A percentile compares a stretch with the other conserved stretches of the same genome.
These are phyloP conservation scores for Barnettozyma pratensis DNA, from an alignment of 805 yeast species.

Conservation along the genomic window DNA sequence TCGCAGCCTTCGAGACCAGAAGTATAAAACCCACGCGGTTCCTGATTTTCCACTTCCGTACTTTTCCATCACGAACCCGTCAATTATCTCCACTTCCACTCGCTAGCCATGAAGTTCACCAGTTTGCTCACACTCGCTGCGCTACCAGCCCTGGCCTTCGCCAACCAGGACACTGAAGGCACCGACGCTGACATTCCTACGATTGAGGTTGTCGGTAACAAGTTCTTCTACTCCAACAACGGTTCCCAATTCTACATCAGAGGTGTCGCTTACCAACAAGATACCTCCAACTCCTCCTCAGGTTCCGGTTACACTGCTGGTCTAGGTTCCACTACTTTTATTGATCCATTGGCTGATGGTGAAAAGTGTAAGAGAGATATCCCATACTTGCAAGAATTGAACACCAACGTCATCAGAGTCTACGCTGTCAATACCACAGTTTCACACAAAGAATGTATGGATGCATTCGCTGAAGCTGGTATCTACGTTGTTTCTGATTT, in stretches of 20 bases:
- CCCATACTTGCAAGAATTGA: constrained; percentile 54
- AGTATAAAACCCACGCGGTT: neutral
- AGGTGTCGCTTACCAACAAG: constrained; percentile 74
- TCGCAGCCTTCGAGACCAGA: too few relatives aligned
- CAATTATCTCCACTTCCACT: neutral
- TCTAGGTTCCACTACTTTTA: constrained; percentile 24
- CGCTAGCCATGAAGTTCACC: constrained; percentile 2
- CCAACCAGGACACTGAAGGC: constrained; percentile 20
- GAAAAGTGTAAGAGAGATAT: constrained; percentile 66
- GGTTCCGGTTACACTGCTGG: constrained; percentile 15
- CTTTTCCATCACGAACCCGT: neutral
- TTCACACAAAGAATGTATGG: constrained; percentile 70
- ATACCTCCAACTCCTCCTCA: constrained; percentile 39
- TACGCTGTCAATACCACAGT: constrained; percentile 66
- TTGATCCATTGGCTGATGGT: constrained; percentile 67
- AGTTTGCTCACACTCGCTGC: constrained; percentile 3
- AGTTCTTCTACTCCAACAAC: constrained; percentile 62
- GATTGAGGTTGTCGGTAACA: constrained; percentile 59
- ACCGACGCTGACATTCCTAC: constrained; percentile 35
- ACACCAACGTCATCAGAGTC: constrained; percentile 68
- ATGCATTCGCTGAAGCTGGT: constrained; percentile 65
- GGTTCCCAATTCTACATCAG: constrained; percentile 72
- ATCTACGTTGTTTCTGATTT: constrained; percentile 82
- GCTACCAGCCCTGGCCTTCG: constrained; percentile 7
- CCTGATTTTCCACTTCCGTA: neutral